phyloP scores from a whole-genome alignment of 495 filamentous ascomycete genomes.

The Aspergillus sparsus region DNA sequence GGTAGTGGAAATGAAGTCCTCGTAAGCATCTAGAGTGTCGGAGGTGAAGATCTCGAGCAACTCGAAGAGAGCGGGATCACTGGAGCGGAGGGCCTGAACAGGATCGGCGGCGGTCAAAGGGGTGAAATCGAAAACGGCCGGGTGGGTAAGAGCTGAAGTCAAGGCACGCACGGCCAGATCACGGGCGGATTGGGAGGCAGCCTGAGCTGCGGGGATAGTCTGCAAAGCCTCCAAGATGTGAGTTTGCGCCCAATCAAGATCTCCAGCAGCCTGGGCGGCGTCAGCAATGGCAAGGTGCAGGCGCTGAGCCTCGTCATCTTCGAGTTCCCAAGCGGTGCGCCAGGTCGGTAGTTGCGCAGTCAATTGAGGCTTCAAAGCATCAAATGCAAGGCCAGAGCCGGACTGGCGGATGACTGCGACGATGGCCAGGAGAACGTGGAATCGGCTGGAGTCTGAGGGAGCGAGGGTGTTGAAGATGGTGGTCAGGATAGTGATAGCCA shows the following conservation, averaged over 20 bases:
- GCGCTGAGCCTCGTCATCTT: slow-evolving; percentile 77
- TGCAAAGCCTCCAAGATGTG: slow-evolving; percentile 82
- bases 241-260: slow-evolving; percentile 74
- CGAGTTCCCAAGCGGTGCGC: slow-evolving; percentile 80
- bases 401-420: slow-evolving; percentile 73
- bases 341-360: slow-evolving; percentile 73
- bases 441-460: slow-evolving; percentile 71
- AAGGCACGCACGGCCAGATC: slow-evolving; percentile 81
- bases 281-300: slow-evolving; percentile 78
- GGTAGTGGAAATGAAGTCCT: slow-evolving; percentile 70
- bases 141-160: slow-evolving; percentile 74
- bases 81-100: slow-evolving; percentile 80
- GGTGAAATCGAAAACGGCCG: slow-evolving; percentile 87
- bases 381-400: slow-evolving; percentile 69
- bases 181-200: slow-evolving; percentile 68
- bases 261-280: slow-evolving; percentile 71
- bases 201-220: slow-evolving; percentile 76
- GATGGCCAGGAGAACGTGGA: slow-evolving; percentile 84
- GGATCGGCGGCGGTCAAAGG: slow-evolving; percentile 84
- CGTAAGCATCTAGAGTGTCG: slow-evolving; percentile 90
- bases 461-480: slow-evolving; percentile 96
- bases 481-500: slow-evolving; percentile 84
- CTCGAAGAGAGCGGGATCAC: slow-evolving; percentile 80
- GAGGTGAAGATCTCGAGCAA: slow-evolving; percentile 93
- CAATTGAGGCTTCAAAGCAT: slow-evolving; percentile 76